phyloP scores from a whole-genome alignment of 257 asterid genomes.

The Mentha longifolia region DNA sequence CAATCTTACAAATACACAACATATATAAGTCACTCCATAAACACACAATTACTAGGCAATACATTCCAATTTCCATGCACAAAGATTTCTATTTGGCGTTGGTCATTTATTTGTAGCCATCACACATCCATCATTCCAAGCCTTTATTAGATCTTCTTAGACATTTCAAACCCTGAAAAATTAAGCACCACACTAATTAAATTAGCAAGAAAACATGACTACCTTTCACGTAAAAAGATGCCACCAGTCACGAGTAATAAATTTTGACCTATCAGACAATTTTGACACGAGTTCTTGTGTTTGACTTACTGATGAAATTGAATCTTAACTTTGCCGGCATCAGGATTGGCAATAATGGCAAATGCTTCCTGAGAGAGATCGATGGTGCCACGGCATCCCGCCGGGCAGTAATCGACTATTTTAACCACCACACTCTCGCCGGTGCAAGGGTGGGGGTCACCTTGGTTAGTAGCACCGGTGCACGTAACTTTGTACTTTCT shows the following conservation, averaged over 20 bases:
- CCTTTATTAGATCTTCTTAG: no score
- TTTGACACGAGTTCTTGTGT: no score
- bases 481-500: conserved; percentile 43
- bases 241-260: background rate
- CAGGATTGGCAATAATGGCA: conserved; percentile 46
- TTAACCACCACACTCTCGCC: conserved; percentile 40
- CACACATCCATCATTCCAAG: background rate
- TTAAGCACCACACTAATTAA: background rate
- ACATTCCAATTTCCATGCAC: background rate
- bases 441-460: conserved; percentile 51
- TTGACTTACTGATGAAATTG: conserved; percentile 40
- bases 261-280: no score
- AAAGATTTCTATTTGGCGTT: no score
- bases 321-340: conserved; percentile 50
- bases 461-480: conserved; percentile 51
- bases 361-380: conserved; percentile 62
- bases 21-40: background rate
- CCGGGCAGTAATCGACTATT: conserved; percentile 49
- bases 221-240: no score
- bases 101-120: background rate
- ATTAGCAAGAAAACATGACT: no score
- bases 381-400: conserved; percentile 48
- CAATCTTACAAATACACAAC: background rate
- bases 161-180: conserved; percentile 14
- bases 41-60: no score